Base-by-base conservation (phyloP, 208 protist species). In the Crithidia expoeki region DNA sequence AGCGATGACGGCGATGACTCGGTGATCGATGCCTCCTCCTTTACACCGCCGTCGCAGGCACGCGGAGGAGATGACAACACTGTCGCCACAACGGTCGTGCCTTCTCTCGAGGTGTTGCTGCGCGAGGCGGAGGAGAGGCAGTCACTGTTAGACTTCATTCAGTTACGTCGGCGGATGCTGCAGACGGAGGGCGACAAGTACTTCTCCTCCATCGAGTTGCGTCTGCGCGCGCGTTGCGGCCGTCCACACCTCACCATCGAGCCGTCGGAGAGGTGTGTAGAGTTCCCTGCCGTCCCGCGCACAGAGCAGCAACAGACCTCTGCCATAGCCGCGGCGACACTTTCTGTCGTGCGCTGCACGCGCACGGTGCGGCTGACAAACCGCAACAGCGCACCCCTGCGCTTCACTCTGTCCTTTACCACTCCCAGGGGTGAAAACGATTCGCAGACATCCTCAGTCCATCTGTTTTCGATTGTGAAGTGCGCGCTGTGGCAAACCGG, bases 121-220 rank as follows among this genome's bases (percentile, higher is more conserved):
- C 79, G 79, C 11, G 80, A 90, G 70, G 75, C 88, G 30, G 78
- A 81, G 60, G 92, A 96, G 79, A 80, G 89, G 23, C 53, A 78
- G 38, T 81, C 79, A 34, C 73, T 96, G 46, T 52, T 79, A 44
- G 69, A 76, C 19, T 94, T 83, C 77, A 74, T 96, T n/a, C 57
- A 51, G 2, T 21, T 62, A 10, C 87, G 92, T 2, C 84, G 82
- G 27, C 56, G 40, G n/a, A 76, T 83, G 46, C 60, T 91, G 38
- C 67, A 74, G 52, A 59, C 53, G 53, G 79, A 89, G 47, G 85
- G 85, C 65, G 68, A 40, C 14, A 71, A 65, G 71, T 93, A 85
- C 73, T 96, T 93, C 62, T 77, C 74, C 30, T 84, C 92, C 30
- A 88, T 94, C 51, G 92, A 96, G 74, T 67, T 96, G 57, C 83